phyloP scores from a whole-genome alignment of 768 basidiomycete species.

The Boletellus ananiceps region DNA sequence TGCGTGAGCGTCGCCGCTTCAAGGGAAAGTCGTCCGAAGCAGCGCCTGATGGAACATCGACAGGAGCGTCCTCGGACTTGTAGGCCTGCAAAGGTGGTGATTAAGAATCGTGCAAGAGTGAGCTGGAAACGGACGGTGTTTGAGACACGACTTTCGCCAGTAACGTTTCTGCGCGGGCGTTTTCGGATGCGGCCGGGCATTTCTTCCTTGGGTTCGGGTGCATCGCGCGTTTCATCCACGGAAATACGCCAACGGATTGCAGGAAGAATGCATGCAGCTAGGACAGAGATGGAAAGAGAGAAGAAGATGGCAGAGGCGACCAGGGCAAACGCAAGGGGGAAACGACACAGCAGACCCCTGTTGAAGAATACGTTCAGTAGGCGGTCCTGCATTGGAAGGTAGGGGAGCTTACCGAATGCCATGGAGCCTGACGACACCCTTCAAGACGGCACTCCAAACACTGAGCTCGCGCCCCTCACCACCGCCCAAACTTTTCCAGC shows the following conservation, averaged over 20 bases:
- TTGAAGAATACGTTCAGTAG: background rate
- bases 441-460: slow-evolving; percentile 56
- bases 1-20: slow-evolving; percentile 45
- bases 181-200: slow-evolving; percentile 23
- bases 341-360: slow-evolving; percentile 68
- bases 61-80: slow-evolving; percentile 25
- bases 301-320: slow-evolving; percentile 44
- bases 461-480: slow-evolving; percentile 73
- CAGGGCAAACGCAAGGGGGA: slow-evolving; percentile 55
- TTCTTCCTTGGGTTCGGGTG: slow-evolving; percentile 17
- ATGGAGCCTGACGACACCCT: slow-evolving; percentile 57
- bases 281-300: slow-evolving; percentile 39
- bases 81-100: slow-evolving; percentile 19
- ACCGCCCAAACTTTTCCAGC: slow-evolving; percentile 63
- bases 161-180: slow-evolving; percentile 23
- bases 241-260: slow-evolving; percentile 29
- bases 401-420: slow-evolving; percentile 59
- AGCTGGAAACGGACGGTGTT: slow-evolving; percentile 20
- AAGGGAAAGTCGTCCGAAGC: slow-evolving; percentile 31
- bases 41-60: slow-evolving; percentile 31
- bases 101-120: background rate
- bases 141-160: slow-evolving; percentile 18
- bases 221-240: slow-evolving; percentile 10
- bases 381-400: background rate
- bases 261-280: slow-evolving; percentile 54